These are phyloP conservation scores for Ceraceosorus guamensis DNA, from an alignment of 1,284 basidiomycete species.

Conservation along the genomic window DNA sequence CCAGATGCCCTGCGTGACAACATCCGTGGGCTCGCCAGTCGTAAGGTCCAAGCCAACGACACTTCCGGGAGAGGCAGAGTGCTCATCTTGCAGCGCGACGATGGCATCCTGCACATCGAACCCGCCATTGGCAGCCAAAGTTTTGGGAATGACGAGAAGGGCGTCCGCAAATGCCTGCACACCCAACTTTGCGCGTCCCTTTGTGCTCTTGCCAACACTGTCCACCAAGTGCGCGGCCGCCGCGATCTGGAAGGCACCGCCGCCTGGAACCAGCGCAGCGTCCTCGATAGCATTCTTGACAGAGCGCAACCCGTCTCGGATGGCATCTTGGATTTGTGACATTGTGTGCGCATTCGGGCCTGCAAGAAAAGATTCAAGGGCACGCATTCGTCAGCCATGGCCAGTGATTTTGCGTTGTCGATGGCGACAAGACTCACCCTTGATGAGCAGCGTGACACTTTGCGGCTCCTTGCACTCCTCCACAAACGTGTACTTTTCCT, in stretches of 20 bases:
- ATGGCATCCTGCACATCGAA: conserved; percentile 95
- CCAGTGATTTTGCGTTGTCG: too few relatives aligned
- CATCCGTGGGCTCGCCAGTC: conserved; percentile 93
- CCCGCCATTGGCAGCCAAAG: conserved; percentile 88
- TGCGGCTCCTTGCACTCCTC: conserved; percentile 96
- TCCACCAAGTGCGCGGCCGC: conserved; percentile 69
- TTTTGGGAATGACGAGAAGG: conserved; percentile 89
- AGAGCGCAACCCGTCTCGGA: conserved; percentile 88
- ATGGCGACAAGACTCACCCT: conserved; percentile 10
- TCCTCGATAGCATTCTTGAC: conserved; percentile 98
- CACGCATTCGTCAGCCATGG: too few relatives aligned
- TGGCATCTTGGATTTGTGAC: conserved; percentile 90
- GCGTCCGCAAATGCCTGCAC: conserved; percentile 97
- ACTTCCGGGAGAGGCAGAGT: conserved; percentile 66
- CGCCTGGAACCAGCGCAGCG: conserved; percentile 77
- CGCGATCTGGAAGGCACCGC: conserved; percentile 95
- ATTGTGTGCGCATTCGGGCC: conserved; percentile 92
- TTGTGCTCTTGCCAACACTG: conserved; percentile 75
- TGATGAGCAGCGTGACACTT: conserved; percentile 87
- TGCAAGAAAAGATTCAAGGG: conserved; percentile 27
- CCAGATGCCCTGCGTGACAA: conserved; percentile 90
- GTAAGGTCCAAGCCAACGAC: conserved; percentile 83
- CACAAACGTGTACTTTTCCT: conserved; percentile 97
- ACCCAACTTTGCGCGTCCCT: conserved; percentile 94
- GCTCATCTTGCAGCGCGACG: conserved; percentile 85